Evolutionary conservation across 2,329 filamentous ascomycete genomes (phyloP).

Genomic region (Fusarium multiceps): DNA sequence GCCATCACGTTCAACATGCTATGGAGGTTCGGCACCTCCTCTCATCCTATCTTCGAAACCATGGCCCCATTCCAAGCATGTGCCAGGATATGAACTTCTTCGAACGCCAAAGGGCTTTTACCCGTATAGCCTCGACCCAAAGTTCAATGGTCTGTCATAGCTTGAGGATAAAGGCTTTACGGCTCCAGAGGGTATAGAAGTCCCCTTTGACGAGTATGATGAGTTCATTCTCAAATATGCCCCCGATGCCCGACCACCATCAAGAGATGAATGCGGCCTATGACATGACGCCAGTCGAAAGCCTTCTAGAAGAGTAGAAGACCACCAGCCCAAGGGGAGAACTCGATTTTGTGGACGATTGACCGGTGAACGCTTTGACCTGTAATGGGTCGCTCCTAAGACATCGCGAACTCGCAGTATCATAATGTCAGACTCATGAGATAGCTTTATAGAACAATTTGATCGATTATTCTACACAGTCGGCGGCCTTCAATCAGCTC

Average conservation of each 20-base stretch:
- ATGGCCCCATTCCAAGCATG: neutral
- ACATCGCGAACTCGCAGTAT: neutral
- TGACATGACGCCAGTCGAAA: neutral
- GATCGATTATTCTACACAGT: neutral
- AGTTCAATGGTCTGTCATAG: neutral
- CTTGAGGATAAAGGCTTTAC: neutral
- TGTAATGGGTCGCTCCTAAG: neutral
- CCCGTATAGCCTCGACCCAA: neutral
- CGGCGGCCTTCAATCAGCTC: neutral
- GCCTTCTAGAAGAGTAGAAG: too few relatives aligned
- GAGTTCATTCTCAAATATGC: neutral
- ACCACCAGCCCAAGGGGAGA: neutral
- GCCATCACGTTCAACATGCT: neutral
- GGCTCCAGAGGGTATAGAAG: neutral
- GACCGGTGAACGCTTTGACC: too few relatives aligned
- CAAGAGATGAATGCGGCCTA: neutral
- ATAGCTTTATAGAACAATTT: neutral
- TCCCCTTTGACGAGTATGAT: neutral
- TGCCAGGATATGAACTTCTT: neutral
- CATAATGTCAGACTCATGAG: neutral
- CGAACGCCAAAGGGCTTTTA: neutral
- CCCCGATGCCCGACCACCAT: neutral
- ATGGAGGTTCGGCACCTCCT: neutral
- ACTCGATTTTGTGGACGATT: too few relatives aligned
- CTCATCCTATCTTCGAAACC: neutral